These are phyloP conservation scores for Glaciozyma antarctica DNA, from an alignment of 768 basidiomycete genomes.

Conservation along the genomic window DNA sequence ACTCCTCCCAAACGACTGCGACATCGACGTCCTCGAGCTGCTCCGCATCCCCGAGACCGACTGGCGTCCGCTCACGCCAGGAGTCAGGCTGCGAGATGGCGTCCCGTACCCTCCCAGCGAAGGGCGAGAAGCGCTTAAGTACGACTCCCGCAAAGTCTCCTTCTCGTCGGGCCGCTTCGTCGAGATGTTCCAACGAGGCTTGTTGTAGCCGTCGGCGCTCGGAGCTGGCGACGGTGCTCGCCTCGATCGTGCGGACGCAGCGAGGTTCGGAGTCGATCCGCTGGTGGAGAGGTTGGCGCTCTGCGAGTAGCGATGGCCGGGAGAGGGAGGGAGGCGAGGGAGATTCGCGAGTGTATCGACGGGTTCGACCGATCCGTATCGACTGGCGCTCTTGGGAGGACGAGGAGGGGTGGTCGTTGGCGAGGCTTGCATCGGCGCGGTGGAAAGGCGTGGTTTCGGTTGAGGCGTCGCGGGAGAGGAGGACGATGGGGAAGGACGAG, in stretches of 20 bases:
- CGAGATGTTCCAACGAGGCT: constrained; percentile 27
- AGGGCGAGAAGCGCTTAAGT: background rate
- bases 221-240: background rate
- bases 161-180: constrained; percentile 13
- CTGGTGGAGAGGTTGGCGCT: no score
- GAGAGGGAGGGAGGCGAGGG: no score
- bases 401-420: constrained; percentile 9
- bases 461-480: background rate
- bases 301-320: no score
- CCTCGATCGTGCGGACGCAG: background rate
- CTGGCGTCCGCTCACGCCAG: background rate
- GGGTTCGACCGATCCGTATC: background rate
- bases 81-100: background rate
- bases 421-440: background rate
- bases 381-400: constrained; percentile 16
- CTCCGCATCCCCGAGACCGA: constrained; percentile 11
- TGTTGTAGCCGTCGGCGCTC: constrained; percentile 8
- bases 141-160: background rate
- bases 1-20: constrained; percentile 2
- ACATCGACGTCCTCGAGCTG: constrained; percentile 14
- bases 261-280: no score
- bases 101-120: background rate
- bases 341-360: no score
- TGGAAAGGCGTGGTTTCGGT: background rate
- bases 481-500: background rate